These are phyloP conservation scores for Mimosa bimucronata DNA, from an alignment of 306 rosid genomes.

Conservation along the genomic window DNA sequence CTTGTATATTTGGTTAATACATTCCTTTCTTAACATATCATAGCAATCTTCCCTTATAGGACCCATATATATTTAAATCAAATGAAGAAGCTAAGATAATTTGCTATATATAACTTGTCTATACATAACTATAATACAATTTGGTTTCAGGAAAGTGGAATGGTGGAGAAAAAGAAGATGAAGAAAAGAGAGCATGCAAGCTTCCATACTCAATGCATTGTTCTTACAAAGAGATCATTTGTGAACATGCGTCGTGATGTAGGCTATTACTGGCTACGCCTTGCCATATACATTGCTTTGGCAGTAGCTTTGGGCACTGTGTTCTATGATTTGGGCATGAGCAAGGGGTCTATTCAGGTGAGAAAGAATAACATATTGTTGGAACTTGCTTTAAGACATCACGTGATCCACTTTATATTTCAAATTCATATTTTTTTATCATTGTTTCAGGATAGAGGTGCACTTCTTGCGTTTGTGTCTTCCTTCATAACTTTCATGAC, in stretches of 20 bases:
- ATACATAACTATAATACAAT: background rate
- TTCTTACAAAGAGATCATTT: conserved; percentile 66
- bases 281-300: conserved; percentile 49
- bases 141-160: conserved; percentile 36
- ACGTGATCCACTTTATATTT: background rate
- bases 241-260: conserved; percentile 66
- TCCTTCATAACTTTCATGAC: conserved; percentile 76
- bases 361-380: background rate
- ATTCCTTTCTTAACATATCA: too few relatives aligned
- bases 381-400: background rate
- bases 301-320: conserved; percentile 51
- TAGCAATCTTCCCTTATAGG: too few relatives aligned
- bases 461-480: conserved; percentile 64
- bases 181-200: conserved; percentile 47
- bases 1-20: too few relatives aligned
- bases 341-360: conserved; percentile 56
- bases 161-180: conserved; percentile 40
- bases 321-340: conserved; percentile 43
- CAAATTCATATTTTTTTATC: background rate
- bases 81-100: too few relatives aligned
- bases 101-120: too few relatives aligned
- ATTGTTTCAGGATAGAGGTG: conserved; percentile 58
- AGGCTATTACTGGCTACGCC: conserved; percentile 76
- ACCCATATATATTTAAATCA: too few relatives aligned
- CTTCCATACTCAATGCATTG: conserved; percentile 53